Evolutionary conservation across 2,329 filamentous ascomycete genomes (phyloP).

Genomic region (Aspergillus texensis): DNA sequence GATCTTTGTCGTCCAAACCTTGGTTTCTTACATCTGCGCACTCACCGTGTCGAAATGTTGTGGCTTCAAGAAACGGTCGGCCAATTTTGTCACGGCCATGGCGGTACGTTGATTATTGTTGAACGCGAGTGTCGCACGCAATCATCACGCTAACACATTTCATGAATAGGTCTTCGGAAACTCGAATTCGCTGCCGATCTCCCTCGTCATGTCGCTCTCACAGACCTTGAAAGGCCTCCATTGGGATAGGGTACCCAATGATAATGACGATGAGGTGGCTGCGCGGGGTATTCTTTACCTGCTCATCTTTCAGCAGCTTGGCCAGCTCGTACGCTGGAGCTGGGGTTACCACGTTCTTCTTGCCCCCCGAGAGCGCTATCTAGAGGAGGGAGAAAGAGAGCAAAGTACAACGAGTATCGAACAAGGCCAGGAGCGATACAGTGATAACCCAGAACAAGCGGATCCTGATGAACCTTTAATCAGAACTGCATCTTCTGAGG

Average conservation of each 20-base stretch:
- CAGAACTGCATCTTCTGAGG: constrained; percentile 32
- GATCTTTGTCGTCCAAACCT: constrained; percentile 86
- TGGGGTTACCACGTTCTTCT: constrained; percentile 96
- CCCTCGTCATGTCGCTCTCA: constrained; percentile 88
- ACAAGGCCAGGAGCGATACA: constrained; percentile 43
- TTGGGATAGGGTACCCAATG: constrained; percentile 87
- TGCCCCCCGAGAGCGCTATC: constrained; percentile 70
- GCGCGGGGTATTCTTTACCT: constrained; percentile 94
- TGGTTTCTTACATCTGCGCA: constrained; percentile 81
- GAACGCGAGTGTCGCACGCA: too few species aligned
- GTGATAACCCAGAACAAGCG: constrained; percentile 41
- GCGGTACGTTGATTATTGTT: constrained; percentile 56
- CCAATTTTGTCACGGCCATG: constrained; percentile 97
- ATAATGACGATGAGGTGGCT: constrained; percentile 93
- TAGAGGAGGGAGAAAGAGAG: constrained; percentile 45
- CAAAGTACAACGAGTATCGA: constrained; percentile 39
- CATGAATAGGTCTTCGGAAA: constrained; percentile 79
- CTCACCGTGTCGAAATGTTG: constrained; percentile 71
- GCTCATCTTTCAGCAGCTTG: constrained; percentile 95
- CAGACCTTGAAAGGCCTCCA: constrained; percentile 90
- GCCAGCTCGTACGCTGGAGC: constrained; percentile 93
- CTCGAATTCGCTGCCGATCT: constrained; percentile 96
- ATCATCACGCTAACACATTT: not conserved
- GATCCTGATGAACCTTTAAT: constrained; percentile 41
- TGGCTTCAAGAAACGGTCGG: constrained; percentile 78